Conservation (phyloP, 352 stramenopile species). For the Stephanocyclus meneghinianus region DNA sequence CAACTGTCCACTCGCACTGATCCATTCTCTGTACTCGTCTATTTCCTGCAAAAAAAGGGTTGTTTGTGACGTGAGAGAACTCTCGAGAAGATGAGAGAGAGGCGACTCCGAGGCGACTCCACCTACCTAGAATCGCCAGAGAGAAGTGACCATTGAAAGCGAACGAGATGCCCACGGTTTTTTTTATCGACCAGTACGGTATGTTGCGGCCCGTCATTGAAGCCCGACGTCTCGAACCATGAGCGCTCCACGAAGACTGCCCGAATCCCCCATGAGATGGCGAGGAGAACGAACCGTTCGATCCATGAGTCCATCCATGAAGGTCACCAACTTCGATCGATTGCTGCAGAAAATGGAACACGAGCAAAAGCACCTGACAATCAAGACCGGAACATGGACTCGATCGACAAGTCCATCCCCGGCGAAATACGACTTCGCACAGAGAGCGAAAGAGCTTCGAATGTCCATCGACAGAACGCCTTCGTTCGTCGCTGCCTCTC, state of each 20-base stretch:
- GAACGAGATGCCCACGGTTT: too few relatives aligned
- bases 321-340: background rate
- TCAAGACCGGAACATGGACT: background rate
- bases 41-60: too few relatives aligned
- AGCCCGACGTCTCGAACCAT: background rate
- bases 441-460: conserved; percentile 32
- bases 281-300: background rate
- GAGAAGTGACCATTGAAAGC: too few relatives aligned
- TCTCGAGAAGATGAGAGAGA: too few relatives aligned
- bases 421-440: conserved; percentile 27
- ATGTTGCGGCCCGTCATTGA: too few relatives aligned
- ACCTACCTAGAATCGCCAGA: too few relatives aligned
- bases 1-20: too few relatives aligned
- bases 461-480: conserved; percentile 29
- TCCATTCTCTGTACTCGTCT: too few relatives aligned
- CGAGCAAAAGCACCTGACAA: background rate
- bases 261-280: background rate
- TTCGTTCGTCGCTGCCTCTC: background rate
- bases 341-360: conserved; percentile 16
- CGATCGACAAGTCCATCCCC: background rate
- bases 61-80: too few relatives aligned
- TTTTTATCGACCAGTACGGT: too few relatives aligned
- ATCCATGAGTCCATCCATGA: background rate
- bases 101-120: too few relatives aligned
- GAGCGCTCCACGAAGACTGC: background rate